phyloP scores from a whole-genome alignment of 257 asterid species.

The Gardenia jasminoides region DNA sequence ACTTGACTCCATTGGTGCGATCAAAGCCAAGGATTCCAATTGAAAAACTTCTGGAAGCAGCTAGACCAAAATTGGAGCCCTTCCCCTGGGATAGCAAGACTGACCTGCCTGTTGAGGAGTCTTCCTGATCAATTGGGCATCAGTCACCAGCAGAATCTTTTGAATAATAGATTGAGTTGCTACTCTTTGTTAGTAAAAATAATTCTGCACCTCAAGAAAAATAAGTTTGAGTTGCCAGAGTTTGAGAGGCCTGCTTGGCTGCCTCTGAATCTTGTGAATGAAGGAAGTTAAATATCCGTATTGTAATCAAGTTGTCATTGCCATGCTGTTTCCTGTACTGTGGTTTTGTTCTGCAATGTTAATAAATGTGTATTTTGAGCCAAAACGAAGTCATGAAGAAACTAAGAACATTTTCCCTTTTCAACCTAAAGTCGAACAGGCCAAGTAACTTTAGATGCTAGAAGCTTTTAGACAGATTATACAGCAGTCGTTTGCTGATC shows the following conservation, averaged over 20 bases:
- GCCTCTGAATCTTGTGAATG: too few relatives aligned
- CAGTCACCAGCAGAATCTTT: background rate
- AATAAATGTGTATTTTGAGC: too few relatives aligned
- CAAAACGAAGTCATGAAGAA: too few relatives aligned
- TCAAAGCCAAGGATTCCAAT: slow-evolving; percentile 52
- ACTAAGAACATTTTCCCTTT: too few relatives aligned
- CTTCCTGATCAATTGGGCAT: slow-evolving; percentile 25
- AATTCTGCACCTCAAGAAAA: background rate
- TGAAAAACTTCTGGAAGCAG: slow-evolving; percentile 58
- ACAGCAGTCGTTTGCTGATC: too few relatives aligned
- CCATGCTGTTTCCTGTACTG: too few relatives aligned
- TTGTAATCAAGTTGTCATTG: too few relatives aligned
- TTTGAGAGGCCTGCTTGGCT: background rate
- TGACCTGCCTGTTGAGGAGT: slow-evolving; percentile 50
- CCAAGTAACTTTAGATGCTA: too few relatives aligned
- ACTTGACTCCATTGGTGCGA: slow-evolving; percentile 40
- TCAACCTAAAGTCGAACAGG: too few relatives aligned
- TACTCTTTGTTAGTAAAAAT: background rate
- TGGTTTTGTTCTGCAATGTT: too few relatives aligned
- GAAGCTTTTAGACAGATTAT: too few relatives aligned
- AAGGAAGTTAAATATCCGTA: too few relatives aligned
- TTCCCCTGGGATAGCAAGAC: slow-evolving; percentile 58
- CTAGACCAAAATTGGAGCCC: slow-evolving; percentile 41
- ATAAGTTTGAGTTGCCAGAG: background rate
- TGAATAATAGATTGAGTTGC: background rate